Evolutionary conservation across 805 yeast genomes (phyloP).

Genomic region (Wickerhamomyces ciferrii): DNA sequence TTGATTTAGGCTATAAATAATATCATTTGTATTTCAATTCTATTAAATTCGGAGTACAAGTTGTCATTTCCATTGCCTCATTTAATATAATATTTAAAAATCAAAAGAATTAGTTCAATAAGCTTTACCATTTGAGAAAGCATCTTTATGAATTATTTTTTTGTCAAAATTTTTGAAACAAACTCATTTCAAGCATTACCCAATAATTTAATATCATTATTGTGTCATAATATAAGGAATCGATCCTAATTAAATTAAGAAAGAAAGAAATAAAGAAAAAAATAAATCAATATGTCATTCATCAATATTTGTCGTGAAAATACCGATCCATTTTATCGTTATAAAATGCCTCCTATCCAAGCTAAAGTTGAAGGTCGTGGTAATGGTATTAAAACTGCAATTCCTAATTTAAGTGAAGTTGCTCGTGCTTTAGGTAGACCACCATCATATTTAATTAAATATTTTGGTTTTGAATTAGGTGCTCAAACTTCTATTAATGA

Average conservation of each 20-base stretch:
- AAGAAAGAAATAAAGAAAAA: not conserved
- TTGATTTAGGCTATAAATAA: too few relatives aligned
- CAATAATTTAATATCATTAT: not conserved
- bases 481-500: conserved; percentile 88
- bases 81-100: too few relatives aligned
- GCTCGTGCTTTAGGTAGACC: conserved; percentile 95
- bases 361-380: conserved; percentile 98
- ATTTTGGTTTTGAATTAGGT: conserved; percentile 94
- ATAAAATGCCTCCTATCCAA: conserved; percentile 97
- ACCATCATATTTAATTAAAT: conserved; percentile 85
- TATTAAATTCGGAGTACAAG: not conserved
- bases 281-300: conserved; percentile 54
- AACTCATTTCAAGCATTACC: not conserved
- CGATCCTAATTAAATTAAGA: not conserved
- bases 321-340: conserved; percentile 97
- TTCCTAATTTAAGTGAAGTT: conserved; percentile 85
- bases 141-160: conserved; percentile 1
- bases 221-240: not conserved
- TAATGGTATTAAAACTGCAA: conserved; percentile 97
- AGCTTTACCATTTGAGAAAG: not conserved
- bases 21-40: not conserved
- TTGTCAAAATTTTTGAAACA: not conserved
- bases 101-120: not conserved
- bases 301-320: conserved; percentile 96
- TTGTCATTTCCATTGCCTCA: too few relatives aligned